Evolutionary conservation across 805 yeast genomes (phyloP).

Genomic region (Candida caryicola): DNA sequence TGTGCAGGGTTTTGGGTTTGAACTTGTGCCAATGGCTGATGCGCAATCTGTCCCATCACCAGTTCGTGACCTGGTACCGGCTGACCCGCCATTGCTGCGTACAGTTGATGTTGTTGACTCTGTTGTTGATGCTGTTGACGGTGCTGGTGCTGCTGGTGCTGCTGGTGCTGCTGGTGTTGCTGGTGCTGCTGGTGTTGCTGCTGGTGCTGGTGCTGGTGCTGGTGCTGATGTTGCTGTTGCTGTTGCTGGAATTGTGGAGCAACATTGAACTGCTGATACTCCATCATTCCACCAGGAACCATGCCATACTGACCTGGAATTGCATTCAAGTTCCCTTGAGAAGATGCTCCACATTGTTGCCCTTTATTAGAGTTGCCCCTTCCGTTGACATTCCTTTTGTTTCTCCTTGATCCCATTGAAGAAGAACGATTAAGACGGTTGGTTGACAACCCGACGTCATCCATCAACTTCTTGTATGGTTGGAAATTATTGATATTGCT

Average conservation of each 20-base stretch:
- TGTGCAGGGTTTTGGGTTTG: not conserved
- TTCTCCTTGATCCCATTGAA: constrained; percentile 23
- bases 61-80: not conserved
- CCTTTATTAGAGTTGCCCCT: constrained; percentile 1
- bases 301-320: not conserved
- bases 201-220: constrained; percentile 10
- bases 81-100: not conserved
- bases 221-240: constrained; percentile 11
- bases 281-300: not conserved
- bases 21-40: not conserved
- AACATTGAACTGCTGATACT: not conserved
- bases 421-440: constrained; percentile 29
- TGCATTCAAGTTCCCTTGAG: not conserved
- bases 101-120: not conserved
- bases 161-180: not conserved
- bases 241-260: constrained; percentile 4
- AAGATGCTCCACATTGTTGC: constrained; percentile 1
- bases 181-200: not conserved
- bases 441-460: constrained; percentile 76
- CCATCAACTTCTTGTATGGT: constrained; percentile 81
- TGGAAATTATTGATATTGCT: constrained; percentile 55
- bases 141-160: not conserved
- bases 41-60: not conserved
- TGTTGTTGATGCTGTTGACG: not conserved
- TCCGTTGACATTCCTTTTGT: constrained; percentile 16